phyloP scores from a whole-genome alignment of 257 asterid species.

The Salvia hispanica region DNA sequence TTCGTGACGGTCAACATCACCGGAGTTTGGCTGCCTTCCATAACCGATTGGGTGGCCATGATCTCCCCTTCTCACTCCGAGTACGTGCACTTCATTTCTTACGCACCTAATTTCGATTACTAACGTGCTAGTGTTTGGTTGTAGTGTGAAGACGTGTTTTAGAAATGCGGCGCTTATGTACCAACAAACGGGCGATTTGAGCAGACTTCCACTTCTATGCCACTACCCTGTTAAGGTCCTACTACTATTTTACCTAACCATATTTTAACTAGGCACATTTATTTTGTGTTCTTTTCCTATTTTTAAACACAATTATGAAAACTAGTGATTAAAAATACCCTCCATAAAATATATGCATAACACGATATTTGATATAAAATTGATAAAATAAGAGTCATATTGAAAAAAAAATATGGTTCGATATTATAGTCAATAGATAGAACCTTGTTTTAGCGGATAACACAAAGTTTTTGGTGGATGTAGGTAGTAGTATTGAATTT shows the following conservation, averaged over 20 bases:
- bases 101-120: neutral
- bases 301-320: constrained; percentile 6
- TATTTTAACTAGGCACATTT: neutral
- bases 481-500: too few species aligned
- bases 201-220: constrained; percentile 79
- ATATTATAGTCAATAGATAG: too few species aligned
- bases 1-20: constrained; percentile 51
- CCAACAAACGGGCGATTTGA: constrained; percentile 70
- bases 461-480: too few species aligned
- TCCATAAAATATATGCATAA: too few species aligned
- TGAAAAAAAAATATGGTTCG: too few species aligned
- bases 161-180: constrained; percentile 41
- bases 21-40: constrained; percentile 57
- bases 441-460: too few species aligned
- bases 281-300: neutral
- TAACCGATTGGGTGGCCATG: constrained; percentile 75
- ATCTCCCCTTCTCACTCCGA: constrained; percentile 69
- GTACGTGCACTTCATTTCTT: constrained; percentile 37
- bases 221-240: constrained; percentile 89
- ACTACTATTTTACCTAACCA: neutral
- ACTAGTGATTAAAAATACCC: neutral
- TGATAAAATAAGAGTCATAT: too few species aligned
- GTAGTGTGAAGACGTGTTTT: constrained; percentile 55
- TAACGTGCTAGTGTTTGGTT: neutral
- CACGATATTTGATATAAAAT: too few species aligned